Conservation (phyloP, 2,329 filamentous ascomycete genomes). For the Sporothrix schenckii region DNA sequence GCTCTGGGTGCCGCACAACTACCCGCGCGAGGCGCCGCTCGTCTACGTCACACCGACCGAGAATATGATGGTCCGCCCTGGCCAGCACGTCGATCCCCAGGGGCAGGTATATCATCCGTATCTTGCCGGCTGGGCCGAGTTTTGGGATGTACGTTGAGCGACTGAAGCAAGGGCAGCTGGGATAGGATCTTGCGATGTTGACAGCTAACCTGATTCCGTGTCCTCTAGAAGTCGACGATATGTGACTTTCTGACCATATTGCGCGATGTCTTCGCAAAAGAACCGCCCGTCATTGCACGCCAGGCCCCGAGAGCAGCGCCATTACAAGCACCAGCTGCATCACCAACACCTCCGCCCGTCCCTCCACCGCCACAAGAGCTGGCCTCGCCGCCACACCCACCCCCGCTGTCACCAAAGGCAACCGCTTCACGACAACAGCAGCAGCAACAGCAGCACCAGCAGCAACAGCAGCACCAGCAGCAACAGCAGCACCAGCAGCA, state of each 20-base stretch:
- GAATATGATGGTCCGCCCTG: conserved; percentile 85
- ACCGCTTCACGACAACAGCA: conserved; percentile 10
- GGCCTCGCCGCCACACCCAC: conserved; percentile 39
- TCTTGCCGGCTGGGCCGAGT: conserved; percentile 82
- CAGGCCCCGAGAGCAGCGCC: conserved; percentile 51
- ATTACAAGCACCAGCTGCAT: conserved; percentile 32
- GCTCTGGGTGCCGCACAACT: conserved; percentile 90
- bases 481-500: neutral
- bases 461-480: conserved; percentile 4
- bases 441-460: neutral
- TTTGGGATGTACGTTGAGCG: conserved; percentile 75
- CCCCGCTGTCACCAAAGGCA: conserved; percentile 27
- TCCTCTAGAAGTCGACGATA: conserved; percentile 74
- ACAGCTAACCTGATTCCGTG: neutral
- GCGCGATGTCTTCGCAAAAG: conserved; percentile 86
- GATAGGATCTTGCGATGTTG: neutral
- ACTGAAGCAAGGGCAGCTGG: neutral
- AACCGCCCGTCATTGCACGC: conserved; percentile 84
- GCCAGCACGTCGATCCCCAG: conserved; percentile 92
- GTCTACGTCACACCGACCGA: conserved; percentile 86
- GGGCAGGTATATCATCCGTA: conserved; percentile 96
- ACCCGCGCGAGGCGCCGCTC: conserved; percentile 82
- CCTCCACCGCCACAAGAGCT: conserved; percentile 64
- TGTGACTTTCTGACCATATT: conserved; percentile 81
- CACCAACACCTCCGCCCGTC: conserved; percentile 37